phyloP scores from a whole-genome alignment of 768 basidiomycete species.

The Hirschioporus abietinus region DNA sequence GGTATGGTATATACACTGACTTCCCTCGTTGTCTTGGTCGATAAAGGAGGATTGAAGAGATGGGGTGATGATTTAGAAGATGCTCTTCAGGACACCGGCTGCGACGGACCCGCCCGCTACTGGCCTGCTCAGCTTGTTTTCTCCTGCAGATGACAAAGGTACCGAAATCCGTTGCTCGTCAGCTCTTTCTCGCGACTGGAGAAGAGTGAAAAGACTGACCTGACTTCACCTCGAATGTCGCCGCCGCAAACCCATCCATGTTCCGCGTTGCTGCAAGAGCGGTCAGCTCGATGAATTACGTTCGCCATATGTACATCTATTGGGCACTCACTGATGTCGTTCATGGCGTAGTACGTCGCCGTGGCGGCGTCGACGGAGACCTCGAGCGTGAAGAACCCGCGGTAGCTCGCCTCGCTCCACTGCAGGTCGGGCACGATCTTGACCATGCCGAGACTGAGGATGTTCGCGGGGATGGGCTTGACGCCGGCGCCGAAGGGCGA shows the following conservation, averaged over 20 bases:
- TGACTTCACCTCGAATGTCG: constrained; percentile 32
- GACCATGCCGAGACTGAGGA: not conserved
- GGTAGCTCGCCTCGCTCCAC: constrained; percentile 22
- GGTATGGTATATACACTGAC: too few species aligned
- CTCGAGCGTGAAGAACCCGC: constrained; percentile 25
- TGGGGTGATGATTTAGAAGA: not conserved
- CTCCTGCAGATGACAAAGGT: constrained; percentile 21
- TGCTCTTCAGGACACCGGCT: constrained; percentile 39
- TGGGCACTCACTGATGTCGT: constrained; percentile 12
- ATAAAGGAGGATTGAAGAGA: too few species aligned
- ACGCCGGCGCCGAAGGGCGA: constrained; percentile 17
- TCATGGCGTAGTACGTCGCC: constrained; percentile 23
- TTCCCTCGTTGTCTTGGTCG: too few species aligned
- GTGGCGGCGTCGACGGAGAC: constrained; percentile 19
- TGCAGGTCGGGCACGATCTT: constrained; percentile 19
- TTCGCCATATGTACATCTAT: too few species aligned
- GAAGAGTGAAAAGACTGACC: constrained; percentile 4
- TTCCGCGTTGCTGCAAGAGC: constrained; percentile 32
- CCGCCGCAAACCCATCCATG: constrained; percentile 39
- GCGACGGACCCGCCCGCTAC: constrained; percentile 41
- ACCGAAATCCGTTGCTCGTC: not conserved
- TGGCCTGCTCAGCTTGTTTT: constrained; percentile 43
- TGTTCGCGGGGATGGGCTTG: constrained; percentile 12
- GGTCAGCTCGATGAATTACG: not conserved
- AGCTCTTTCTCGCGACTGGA: not conserved